Conservation (phyloP, 108 stramenopile genomes). For the Cylindrotheca closterium region DNA sequence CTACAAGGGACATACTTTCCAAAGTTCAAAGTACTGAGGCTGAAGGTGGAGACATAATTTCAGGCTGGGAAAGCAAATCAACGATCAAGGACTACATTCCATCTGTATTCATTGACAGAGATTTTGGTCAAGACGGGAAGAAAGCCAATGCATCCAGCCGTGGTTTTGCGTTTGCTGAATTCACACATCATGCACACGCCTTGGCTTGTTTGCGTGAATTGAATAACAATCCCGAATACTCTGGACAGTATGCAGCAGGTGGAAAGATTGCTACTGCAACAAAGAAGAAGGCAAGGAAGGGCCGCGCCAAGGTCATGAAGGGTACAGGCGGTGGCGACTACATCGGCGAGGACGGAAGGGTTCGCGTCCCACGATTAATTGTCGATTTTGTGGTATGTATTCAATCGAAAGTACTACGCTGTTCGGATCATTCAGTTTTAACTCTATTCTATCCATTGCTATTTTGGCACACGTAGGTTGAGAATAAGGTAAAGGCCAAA, state of each 20-base stretch:
- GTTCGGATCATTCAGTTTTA: neutral
- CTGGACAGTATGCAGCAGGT: slow-evolving; percentile 63
- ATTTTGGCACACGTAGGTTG: slow-evolving; percentile 36
- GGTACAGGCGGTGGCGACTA: slow-evolving; percentile 29
- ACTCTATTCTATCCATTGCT: neutral
- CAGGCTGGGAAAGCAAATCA: slow-evolving; percentile 33
- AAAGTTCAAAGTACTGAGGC: slow-evolving; percentile 42
- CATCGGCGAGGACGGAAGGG: slow-evolving; percentile 53
- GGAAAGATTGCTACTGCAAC: slow-evolving; percentile 56
- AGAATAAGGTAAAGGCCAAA: slow-evolving; percentile 85
- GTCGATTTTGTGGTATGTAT: slow-evolving; percentile 80
- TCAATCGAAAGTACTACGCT: too few relatives aligned
- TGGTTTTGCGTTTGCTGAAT: slow-evolving; percentile 99
- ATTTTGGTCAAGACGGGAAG: slow-evolving; percentile 49
- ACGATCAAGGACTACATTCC: slow-evolving; percentile 86
- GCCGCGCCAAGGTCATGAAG: slow-evolving; percentile 6
- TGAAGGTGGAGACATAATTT: slow-evolving; percentile 16
- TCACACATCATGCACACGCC: slow-evolving; percentile 93
- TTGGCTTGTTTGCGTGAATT: slow-evolving; percentile 92
- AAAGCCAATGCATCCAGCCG: slow-evolving; percentile 65
- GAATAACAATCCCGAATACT: slow-evolving; percentile 95
- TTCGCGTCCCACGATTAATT: slow-evolving; percentile 69
- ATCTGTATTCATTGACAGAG: slow-evolving; percentile 82
- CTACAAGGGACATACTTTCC: slow-evolving; percentile 64
- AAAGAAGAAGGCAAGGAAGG: slow-evolving; percentile 46